Evolutionary conservation across 1,284 basidiomycete genomes (phyloP), one percentile per base, ranked within the genome.

Genomic region (Ceratobasidium sp.): DNA sequence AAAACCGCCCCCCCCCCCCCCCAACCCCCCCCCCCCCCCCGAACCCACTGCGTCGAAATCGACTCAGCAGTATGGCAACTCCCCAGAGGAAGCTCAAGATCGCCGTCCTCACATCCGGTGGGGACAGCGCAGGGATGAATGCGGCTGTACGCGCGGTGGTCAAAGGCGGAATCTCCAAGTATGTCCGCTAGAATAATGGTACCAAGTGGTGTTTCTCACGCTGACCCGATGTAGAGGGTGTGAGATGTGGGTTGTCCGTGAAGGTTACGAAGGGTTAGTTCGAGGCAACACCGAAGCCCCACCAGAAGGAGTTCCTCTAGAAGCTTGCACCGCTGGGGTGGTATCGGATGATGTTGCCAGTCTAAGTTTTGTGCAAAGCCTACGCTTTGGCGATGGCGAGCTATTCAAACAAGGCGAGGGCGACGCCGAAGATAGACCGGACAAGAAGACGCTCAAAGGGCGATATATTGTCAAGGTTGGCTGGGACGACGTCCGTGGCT

Each of bases 101-200:
- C 78, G 96, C 95, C 5, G 91, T 98, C 67, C 88, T 99, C 78
- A 99, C 96, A 2, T 95, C 92, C 0, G 97, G 96, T 73, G 96
- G 97, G 77, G 96, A 99, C 84, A 94, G 92, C 80, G 95, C 97
- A 58, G 96, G 93, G 77, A 95, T 96, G 95, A 97, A 97, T 80
- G 94, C 95, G 42, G 94, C 91, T 67, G 95, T 97, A 62, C 91
- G 95, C 76, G 86, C 94, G 0, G 90, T 95, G 51, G 95, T 97
- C 74, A 93, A 95, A 81, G 88, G 88, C 76, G 93, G 90, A 54
- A 96, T 98, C 76, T 85, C 94, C 75, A 91, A 90, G 94, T 94
- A 61, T 30, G 73, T 56, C 64, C 59, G 6, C 12, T 11, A 44
- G 51, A 67, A 60, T 28, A 59, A 42, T 12, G 30, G 36, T 3